phyloP scores from a whole-genome alignment of 805 yeast species.

The Barnettozyma wickerhamii region DNA sequence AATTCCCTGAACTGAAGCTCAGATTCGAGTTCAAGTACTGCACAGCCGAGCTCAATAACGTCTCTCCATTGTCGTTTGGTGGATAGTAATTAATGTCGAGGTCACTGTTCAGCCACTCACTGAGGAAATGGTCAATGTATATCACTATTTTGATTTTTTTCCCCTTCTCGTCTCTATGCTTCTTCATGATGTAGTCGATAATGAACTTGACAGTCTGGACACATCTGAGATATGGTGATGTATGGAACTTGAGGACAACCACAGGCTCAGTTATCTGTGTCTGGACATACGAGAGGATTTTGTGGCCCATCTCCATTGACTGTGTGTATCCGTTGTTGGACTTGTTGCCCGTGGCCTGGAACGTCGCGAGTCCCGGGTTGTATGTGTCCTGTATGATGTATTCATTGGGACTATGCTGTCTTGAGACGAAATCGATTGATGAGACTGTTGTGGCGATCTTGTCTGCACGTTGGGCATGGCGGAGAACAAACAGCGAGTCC shows the following conservation, averaged over 20 bases:
- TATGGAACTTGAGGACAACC: constrained; percentile 27
- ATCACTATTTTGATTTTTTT: constrained; percentile 21
- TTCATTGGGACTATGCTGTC: constrained; percentile 5
- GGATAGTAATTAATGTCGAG: constrained; percentile 36
- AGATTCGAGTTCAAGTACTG: constrained; percentile 31
- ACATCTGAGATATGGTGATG: constrained; percentile 42
- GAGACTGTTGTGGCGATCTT: constrained; percentile 25
- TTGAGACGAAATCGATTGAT: constrained; percentile 19
- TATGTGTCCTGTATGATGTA: constrained; percentile 18
- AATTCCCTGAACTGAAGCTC: constrained; percentile 15
- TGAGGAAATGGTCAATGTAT: constrained; percentile 37
- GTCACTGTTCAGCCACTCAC: constrained; percentile 41
- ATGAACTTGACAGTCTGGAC: constrained; percentile 33
- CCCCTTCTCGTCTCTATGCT: constrained; percentile 10
- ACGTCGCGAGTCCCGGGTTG: constrained; percentile 26
- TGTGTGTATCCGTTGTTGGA: constrained; percentile 27
- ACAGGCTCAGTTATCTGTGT: constrained; percentile 13
- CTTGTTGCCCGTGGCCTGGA: constrained; percentile 22
- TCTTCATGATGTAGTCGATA: constrained; percentile 20
- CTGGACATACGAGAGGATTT: constrained; percentile 19
- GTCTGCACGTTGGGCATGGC: constrained; percentile 27
- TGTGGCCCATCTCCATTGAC: constrained; percentile 22
- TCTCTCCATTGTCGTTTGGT: constrained; percentile 42
- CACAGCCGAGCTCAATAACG: constrained; percentile 35
- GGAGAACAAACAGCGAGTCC: constrained; percentile 25